Percentiles rank a stretch among this genome's conserved stretches.
phyloP scores from a whole-genome alignment of 345 rosid species.

The Combretum micranthum region DNA sequence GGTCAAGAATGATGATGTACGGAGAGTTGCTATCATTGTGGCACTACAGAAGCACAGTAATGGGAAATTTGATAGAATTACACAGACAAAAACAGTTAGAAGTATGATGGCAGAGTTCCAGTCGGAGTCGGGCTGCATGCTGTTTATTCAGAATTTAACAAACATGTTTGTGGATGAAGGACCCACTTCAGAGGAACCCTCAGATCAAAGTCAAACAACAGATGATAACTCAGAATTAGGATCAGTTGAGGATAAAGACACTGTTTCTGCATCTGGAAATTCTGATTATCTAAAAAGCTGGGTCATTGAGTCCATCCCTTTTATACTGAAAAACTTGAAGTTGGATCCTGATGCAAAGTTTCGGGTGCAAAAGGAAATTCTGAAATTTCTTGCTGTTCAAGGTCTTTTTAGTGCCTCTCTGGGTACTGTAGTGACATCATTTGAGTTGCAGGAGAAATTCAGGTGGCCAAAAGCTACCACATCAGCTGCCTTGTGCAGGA shows the following conservation, averaged over 20 bases:
- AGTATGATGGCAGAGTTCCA: conserved; percentile 69
- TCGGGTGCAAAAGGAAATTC: conserved; percentile 67
- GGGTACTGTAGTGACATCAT: conserved; percentile 92
- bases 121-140: conserved; percentile 70
- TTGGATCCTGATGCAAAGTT: conserved; percentile 62
- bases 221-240: conserved; percentile 96
- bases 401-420: conserved; percentile 90
- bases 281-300: conserved; percentile 76
- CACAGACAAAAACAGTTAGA: conserved; percentile 74
- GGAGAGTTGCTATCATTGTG: conserved; percentile 72
- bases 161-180: conserved; percentile 83
- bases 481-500: conserved; percentile 62
- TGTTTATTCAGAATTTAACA: conserved; percentile 69
- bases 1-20: conserved; percentile 73
- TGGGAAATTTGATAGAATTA: conserved; percentile 72
- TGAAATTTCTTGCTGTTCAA: conserved; percentile 93
- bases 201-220: conserved; percentile 98
- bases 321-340: conserved; percentile 63
- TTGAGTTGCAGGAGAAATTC: conserved; percentile 92
- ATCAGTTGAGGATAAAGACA: conserved; percentile 71
- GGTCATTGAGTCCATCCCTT: conserved; percentile 82
- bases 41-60: conserved; percentile 86
- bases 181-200: conserved; percentile 70
- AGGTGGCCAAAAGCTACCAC: conserved; percentile 88
- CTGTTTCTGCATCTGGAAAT: conserved; percentile 40